phyloP scores from a whole-genome alignment of 345 rosid genomes.

The Dovyalis caffra region DNA sequence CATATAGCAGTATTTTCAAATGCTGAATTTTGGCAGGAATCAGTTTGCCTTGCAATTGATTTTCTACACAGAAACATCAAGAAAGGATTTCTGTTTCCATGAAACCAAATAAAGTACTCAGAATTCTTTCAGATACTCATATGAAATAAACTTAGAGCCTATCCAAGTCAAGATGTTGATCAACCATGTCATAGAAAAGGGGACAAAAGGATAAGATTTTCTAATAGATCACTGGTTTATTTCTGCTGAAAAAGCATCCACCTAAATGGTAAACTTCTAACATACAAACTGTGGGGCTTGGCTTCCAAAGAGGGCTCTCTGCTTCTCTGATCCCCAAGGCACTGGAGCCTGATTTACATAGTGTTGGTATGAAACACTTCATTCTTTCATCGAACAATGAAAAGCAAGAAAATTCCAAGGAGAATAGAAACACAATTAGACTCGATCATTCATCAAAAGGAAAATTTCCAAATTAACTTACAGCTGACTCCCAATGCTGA shows the following conservation, averaged over 20 bases:
- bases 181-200: too few relatives aligned
- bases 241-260: not conserved
- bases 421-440: not conserved
- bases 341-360: not conserved
- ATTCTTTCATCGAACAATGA: not conserved
- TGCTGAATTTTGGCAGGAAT: too few relatives aligned
- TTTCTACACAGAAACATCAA: too few relatives aligned
- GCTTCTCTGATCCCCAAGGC: not conserved
- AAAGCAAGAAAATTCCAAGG: not conserved
- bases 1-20: too few relatives aligned
- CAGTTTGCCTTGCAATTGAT: too few relatives aligned
- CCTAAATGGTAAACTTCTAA: not conserved
- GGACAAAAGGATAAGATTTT: not conserved
- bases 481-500: constrained; percentile 86
- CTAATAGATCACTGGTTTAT: not conserved
- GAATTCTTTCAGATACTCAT: too few relatives aligned
- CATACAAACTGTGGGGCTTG: not conserved
- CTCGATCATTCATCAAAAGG: not conserved
- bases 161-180: too few relatives aligned
- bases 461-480: constrained; percentile 37
- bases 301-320: not conserved
- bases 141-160: too few relatives aligned
- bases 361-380: not conserved
- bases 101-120: too few relatives aligned
- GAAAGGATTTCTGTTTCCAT: too few relatives aligned